Base-by-base conservation (phyloP, 768 basidiomycete genomes). In the Tricholoma sp. region DNA sequence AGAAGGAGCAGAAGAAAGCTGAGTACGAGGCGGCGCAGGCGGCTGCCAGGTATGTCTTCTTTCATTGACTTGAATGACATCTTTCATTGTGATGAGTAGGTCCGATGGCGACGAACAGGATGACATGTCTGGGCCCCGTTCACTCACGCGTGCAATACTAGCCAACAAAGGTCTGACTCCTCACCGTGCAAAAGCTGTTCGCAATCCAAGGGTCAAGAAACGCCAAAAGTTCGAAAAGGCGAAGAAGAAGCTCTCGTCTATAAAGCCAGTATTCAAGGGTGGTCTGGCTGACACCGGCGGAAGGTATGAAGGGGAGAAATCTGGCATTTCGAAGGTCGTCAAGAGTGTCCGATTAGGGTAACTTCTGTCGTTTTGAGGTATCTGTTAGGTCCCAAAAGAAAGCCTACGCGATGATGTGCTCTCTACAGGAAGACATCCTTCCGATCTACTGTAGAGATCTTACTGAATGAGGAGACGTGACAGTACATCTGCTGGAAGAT, bases 161-260 rank as follows among this genome's bases (percentile, higher is more conserved):
- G 85, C 88, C 65, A 99, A 99, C 80, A 89, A 85, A 66, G 96
- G 97, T 55, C 84, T 98, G 52, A 98, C 95, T 13, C 95, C 96
- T 4, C 85, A 80, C 59, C 84, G 97, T 55, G 76, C 89, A 42
- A 98, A 98, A 74, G 80, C 81, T 54, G 91, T 93, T 36, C 91
- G 95, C 61, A 99, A 99, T 74, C 95, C 96, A 41, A 85, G 97
- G 58, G 94, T 98, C 72, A 98, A 98, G 83, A 99, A 99, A 71
- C 83, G 93, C 33, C 81, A 88, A 72, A 88, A 80, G 66, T 98
- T 88, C 78, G 95, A 95, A 66, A 89, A 97, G 74, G 96, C 95
- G 60, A 91, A 96, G 79, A 94, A 90, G 75, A 93, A 88, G 73
- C 75, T 98, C 12, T 74, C 87, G 29, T 94, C 90, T 20, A 93